Base-by-base conservation (phyloP, 495 filamentous ascomycete species). In the Aspergillus ellipticus region DNA sequence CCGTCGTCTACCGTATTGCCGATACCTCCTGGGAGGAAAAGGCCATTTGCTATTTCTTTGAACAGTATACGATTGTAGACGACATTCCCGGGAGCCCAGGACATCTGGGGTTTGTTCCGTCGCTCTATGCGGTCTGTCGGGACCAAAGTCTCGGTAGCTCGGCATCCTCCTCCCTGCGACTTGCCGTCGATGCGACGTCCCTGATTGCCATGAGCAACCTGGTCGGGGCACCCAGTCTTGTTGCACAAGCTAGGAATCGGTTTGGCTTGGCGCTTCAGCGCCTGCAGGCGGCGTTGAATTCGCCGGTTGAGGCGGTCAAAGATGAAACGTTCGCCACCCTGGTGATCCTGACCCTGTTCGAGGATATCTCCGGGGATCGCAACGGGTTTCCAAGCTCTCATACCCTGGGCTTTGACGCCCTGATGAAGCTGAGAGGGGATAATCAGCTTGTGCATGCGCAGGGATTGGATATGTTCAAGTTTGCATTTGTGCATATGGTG, bases 291-390 rank as follows among this genome's bases (percentile, higher is more conserved):
- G 68, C 67, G 3, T 50, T 78, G 37, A 46, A 51, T 5, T 68
- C 66, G 20, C 69, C 66, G 19, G 57, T 49, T 3, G 60, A 71
- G 51, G 70, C 70, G 11, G 55, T 70, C 15, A 70, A 71, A 48
- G 75, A 78, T 49, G 71, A 75, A 46, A 76, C 74, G 1, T 71
- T 76, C 59, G 69, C 75, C 33, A 62, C 73, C 1, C 65, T 78
- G 51, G 63, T 75, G 4, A 41, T 78, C 42, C 56, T 76, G 3
- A 69, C 70, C 9, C 42, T 76, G 7, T 78, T 70, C 56, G 75
- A 78, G 39, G 67, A 79, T 65, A 71, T 75, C 21, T 56, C 68
- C 1, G 67, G 72, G 13, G 67, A 76, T 37, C 54, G 76, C 6
- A 68, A 74, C 66, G 73, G 74, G 16, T 50, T 74, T 10, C 54